These are phyloP conservation scores for Rhododendron molle DNA, from an alignment of 148 eudicot species.

Conservation along the genomic window DNA sequence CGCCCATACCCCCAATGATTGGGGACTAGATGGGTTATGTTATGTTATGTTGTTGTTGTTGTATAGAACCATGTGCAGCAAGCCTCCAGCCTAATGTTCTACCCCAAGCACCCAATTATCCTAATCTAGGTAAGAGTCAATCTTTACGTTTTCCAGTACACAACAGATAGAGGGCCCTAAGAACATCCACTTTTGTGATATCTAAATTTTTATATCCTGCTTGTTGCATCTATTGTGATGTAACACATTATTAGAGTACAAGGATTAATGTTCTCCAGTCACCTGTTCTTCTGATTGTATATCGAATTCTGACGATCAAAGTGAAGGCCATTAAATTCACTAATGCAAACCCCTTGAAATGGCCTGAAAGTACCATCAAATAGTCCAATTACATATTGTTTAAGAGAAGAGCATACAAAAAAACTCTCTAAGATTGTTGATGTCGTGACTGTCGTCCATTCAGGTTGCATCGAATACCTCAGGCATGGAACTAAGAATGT, in stretches of 20 bases:
- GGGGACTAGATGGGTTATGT: too few relatives aligned
- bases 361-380: conserved; percentile 50
- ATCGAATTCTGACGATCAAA: conserved; percentile 83
- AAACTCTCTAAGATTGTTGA: not conserved
- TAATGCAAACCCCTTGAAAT: conserved; percentile 98
- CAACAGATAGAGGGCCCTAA: not conserved
- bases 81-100: not conserved
- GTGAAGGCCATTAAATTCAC: conserved; percentile 82
- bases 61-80: not conserved
- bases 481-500: conserved; percentile 3
- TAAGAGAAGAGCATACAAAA: not conserved
- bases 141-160: not conserved
- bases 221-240: too few relatives aligned
- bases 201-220: not conserved
- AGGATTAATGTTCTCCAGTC: conserved; percentile 14
- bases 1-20: too few relatives aligned
- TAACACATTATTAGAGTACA: too few relatives aligned
- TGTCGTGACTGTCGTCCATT: not conserved
- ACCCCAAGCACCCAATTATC: not conserved
- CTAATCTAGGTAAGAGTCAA: not conserved
- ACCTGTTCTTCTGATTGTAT: conserved; percentile 94
- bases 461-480: not conserved
- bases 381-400: not conserved
- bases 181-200: not conserved
- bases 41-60: too few relatives aligned